phyloP scores from a whole-genome alignment of 176 grass and related monocot species.

The Musa itinerans region DNA sequence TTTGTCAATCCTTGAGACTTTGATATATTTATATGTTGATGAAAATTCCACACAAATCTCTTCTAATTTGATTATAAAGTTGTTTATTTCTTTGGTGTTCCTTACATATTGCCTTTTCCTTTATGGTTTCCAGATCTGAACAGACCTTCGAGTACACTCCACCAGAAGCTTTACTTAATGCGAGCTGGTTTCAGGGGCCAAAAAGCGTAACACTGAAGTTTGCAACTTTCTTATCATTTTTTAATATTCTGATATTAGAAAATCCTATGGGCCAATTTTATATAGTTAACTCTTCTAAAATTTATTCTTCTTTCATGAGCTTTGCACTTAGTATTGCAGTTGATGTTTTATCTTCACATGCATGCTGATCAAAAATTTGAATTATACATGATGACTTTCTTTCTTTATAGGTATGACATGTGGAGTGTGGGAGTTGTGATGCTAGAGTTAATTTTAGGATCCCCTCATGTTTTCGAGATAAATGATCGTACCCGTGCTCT shows the following conservation, averaged over 20 bases:
- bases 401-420: conserved; percentile 78
- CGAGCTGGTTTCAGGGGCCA: conserved; percentile 85
- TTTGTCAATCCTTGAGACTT: too few relatives aligned
- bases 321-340: background rate
- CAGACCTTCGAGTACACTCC: conserved; percentile 96
- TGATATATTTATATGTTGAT: too few relatives aligned
- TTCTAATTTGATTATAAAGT: background rate
- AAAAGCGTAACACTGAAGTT: conserved; percentile 75
- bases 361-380: background rate
- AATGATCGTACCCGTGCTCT: conserved; percentile 57
- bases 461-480: conserved; percentile 92
- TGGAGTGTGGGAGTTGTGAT: conserved; percentile 99
- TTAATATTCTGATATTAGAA: background rate
- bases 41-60: background rate
- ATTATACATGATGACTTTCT: background rate
- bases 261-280: background rate
- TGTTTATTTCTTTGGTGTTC: conserved; percentile 3
- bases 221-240: conserved; percentile 19
- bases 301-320: background rate
- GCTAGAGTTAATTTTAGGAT: conserved; percentile 89
- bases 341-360: background rate
- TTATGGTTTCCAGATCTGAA: conserved; percentile 48
- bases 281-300: too few relatives aligned
- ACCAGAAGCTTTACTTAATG: conserved; percentile 82
- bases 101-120: conserved; percentile 7